These are phyloP conservation scores for Tephrocybe sp. DNA, from an alignment of 768 basidiomycete genomes.

Conservation along the genomic window DNA sequence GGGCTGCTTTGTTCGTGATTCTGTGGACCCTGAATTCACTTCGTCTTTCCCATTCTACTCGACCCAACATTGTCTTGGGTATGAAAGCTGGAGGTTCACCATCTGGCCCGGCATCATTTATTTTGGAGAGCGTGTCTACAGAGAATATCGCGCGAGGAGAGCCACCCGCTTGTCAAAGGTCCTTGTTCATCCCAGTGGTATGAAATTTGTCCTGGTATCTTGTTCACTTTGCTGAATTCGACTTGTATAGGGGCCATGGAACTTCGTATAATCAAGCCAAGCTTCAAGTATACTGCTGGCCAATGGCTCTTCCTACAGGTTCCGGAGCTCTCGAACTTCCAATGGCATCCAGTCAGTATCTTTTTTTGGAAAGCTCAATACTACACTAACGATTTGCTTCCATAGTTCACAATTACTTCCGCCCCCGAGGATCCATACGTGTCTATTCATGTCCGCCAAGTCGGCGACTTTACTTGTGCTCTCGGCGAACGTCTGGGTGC, in stretches of 20 bases:
- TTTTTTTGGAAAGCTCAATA: background rate
- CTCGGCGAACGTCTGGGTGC: constrained; percentile 87
- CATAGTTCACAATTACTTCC: constrained; percentile 90
- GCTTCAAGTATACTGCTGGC: constrained; percentile 87
- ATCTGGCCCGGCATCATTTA: constrained; percentile 93
- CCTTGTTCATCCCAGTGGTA: constrained; percentile 85
- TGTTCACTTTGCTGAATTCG: constrained; percentile 2
- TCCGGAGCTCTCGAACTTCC: constrained; percentile 77
- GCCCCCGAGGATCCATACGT: constrained; percentile 94
- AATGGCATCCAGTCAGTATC: constrained; percentile 93
- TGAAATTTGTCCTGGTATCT: constrained; percentile 18
- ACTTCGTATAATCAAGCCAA: constrained; percentile 86
- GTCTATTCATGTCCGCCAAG: constrained; percentile 90
- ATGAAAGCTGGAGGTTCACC: constrained; percentile 85
- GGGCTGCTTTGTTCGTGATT: constrained; percentile 93
- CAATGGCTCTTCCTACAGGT: constrained; percentile 92
- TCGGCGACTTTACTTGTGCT: constrained; percentile 81
- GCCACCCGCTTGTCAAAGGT: constrained; percentile 82
- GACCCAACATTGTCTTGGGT: constrained; percentile 86
- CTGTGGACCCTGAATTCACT: constrained; percentile 67
- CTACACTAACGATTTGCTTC: background rate
- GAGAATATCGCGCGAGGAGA: constrained; percentile 78
- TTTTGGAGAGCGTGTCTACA: constrained; percentile 81
- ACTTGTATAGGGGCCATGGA: constrained; percentile 76
- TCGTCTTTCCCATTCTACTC: constrained; percentile 83